Evolutionary conservation across 441 rosid species (phyloP), one percentile per base, ranked within the genome.

Genomic region (Flueggea neowawraea): DNA sequence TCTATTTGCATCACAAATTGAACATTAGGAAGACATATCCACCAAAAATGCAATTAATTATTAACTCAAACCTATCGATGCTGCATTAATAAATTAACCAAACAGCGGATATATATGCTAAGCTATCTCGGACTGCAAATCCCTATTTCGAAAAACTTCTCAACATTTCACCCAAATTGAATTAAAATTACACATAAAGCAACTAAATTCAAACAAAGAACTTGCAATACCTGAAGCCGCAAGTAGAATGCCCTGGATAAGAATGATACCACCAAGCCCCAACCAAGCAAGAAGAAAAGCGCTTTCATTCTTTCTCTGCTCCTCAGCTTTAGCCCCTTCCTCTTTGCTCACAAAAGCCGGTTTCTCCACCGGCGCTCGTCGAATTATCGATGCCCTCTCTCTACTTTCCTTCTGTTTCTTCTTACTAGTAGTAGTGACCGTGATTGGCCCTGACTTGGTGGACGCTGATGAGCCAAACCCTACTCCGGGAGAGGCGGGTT

Each of bases 261-360:
- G 82, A 72, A 88, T 94, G 65, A 90, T 33, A 15, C 77, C 80
- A 13, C 98, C 97, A 45, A 90, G 87, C 31, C 87, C 98, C 67
- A 85, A 75, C 98, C 98, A 88, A 16, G 93, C 70, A 36, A 94
- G 85, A 63, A 94, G 84, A 81, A 94, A 94, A 56, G 97, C 97
- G 22, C 85, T 85, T 81, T 94, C 97, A 61, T 85, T 88, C 69
- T 66, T 73, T 63, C 69, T 71, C 74, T 71, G 80, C 67, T 86
- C 96, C 61, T 85, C 75, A 31, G 80, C 89, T 67, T 78, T 80
- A 6, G 70, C 82, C 32, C 83, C 91, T 3, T 81, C 87, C 48
- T 69, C 84, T 67, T 80, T 71, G 62, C 85, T 78, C 15, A 82
- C 32, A 60, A 80, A 75, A 55, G 67, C 81, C 12, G 88, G 88